Base-by-base conservation (phyloP, 768 basidiomycete genomes). In the Baorangia bicolor region DNA sequence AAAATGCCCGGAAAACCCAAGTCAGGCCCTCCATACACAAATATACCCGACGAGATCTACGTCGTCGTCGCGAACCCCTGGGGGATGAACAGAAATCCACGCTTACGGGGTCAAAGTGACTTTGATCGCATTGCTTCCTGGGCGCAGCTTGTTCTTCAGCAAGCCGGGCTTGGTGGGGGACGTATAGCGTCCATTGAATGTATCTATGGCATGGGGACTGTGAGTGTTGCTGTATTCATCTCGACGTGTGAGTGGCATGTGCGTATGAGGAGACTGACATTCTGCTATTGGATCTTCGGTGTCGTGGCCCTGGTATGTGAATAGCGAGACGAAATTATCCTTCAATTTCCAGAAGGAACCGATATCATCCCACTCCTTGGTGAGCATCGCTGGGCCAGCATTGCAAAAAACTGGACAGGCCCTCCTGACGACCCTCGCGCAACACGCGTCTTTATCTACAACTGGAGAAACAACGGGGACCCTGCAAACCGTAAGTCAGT, bases 401-500 rank as follows among this genome's bases (percentile, higher is more conserved):
- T 71, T 28, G 44, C 45, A 5, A 54, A 31, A 37, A 5, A 12
- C 9, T 11, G 25, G 21, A 47, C 12, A 2, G 45, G 45, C 4
- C 20, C 7, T 18, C 56, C 55, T 18, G n/a, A 61, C 5, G 58
- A 68, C 34, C 25, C 31, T 14, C 48, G 31, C 4, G 47, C 71
- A 1, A 70, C 67, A 1, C 48, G 51, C 7, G 58, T 69, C 5
- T 71, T 73, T 38, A 28, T 64, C 23, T 71, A 73, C 40, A 71
- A 73, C 47, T 71, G 66, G 69, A 57, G 50, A 27, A 62, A 64
- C 12, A 65, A 71, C 2, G 71, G 70, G 8, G 69, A 71, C 42
- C 71, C 71, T 34, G 51, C 60, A 34, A 65, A 64, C 33, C 70
- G 71, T 73, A 27, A 57, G 69, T 67, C 14, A 11, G 51, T 14